Conservation (phyloP, 768 basidiomycete species). For the Hortiboletus flavorubellus region DNA sequence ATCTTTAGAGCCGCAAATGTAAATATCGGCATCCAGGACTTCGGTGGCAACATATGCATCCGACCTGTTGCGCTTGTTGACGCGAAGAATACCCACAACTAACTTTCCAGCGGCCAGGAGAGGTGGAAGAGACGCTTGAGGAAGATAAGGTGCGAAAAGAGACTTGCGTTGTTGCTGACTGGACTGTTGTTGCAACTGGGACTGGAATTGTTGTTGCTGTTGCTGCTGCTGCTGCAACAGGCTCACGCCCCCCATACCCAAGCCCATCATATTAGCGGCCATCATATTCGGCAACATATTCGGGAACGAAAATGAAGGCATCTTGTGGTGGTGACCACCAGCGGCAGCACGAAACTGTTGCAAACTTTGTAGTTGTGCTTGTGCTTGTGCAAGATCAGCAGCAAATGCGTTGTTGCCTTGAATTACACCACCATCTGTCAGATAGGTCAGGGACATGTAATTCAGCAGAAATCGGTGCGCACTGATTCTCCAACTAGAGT, state of each 20-base stretch:
- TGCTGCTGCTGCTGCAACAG: constrained; percentile 91
- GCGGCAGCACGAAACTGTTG: constrained; percentile 96
- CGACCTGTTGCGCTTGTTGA: constrained; percentile 97
- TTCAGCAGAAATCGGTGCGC: constrained; percentile 30
- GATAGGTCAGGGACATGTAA: constrained; percentile 8
- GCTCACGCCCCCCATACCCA: constrained; percentile 78
- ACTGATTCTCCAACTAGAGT: constrained; percentile 90
- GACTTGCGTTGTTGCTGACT: constrained; percentile 95
- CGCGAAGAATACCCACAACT: constrained; percentile 94
- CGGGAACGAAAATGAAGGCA: constrained; percentile 96
- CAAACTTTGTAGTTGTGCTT: constrained; percentile 92
- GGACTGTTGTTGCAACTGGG: constrained; percentile 90
- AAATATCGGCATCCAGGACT: constrained; percentile 97
- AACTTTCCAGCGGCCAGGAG: constrained; percentile 95
- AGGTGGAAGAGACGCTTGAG: constrained; percentile 95
- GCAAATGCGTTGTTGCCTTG: constrained; percentile 63
- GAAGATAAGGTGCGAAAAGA: constrained; percentile 96
- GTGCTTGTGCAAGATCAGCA: constrained; percentile 92
- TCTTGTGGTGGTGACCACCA: constrained; percentile 93
- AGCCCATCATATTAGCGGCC: constrained; percentile 95
- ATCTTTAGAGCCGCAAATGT: constrained; percentile 98
- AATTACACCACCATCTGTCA: constrained; percentile 68
- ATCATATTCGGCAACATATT: constrained; percentile 98
- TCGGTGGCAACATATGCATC: constrained; percentile 99
- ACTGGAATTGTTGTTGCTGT: constrained; percentile 71